These are phyloP conservation scores for Torulaspora globosa DNA, from an alignment of 1,139 yeast species.

Conservation along the genomic window DNA sequence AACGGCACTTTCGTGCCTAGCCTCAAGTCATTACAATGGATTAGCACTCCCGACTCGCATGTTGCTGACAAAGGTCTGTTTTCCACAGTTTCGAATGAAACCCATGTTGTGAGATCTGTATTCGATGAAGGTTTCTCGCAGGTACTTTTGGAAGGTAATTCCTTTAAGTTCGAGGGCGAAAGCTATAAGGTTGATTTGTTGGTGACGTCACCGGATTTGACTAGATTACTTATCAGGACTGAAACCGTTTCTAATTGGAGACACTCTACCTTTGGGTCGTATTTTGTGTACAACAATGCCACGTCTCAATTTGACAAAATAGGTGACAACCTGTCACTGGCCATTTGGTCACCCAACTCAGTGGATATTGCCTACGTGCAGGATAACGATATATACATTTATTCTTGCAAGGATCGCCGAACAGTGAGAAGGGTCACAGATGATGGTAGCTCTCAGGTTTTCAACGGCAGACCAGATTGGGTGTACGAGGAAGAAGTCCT, in stretches of 20 bases:
- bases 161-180: constrained; percentile 41
- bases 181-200: constrained; percentile 50
- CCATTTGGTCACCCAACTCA: constrained; percentile 78
- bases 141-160: constrained; percentile 48
- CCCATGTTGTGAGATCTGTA: constrained; percentile 38
- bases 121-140: constrained; percentile 45
- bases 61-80: constrained; percentile 38
- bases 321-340: constrained; percentile 45
- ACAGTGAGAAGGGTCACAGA: constrained; percentile 33
- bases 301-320: constrained; percentile 35
- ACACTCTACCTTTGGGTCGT: constrained; percentile 68
- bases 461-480: constrained; percentile 96
- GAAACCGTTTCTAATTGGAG: constrained; percentile 70
- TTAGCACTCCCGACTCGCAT: constrained; percentile 44
- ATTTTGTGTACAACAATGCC: constrained; percentile 57
- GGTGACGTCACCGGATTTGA: constrained; percentile 61
- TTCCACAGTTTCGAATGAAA: constrained; percentile 32
- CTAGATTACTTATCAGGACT: constrained; percentile 51
- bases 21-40: constrained; percentile 61
- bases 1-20: constrained; percentile 51
- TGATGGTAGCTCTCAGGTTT: constrained; percentile 67
- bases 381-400: constrained; percentile 60
- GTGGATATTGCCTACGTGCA: constrained; percentile 62
- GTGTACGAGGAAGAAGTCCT: constrained; percentile 93
- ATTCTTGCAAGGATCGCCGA: constrained; percentile 41